These are phyloP conservation scores for fission yeast (Schizosaccharomyces pombe) DNA, from an alignment of 805 yeast genomes.

Conservation along the genomic window ASM294v3 CU329670.1:4033501-4034000, in stretches of 20 bases:
- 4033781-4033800: neutral
- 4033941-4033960: constrained; percentile 2
- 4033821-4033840: constrained; percentile 5
- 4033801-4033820: constrained; percentile 5
- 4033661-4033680: constrained; percentile 4
- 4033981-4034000: neutral
- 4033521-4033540: neutral
- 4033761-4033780: neutral
- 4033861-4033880: neutral
- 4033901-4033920: constrained; percentile 5
- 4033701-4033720: constrained; percentile 1
- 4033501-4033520: neutral
- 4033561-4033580: neutral
- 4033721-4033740: neutral
- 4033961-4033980: constrained; percentile 1
- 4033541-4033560: neutral
- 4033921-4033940: neutral
- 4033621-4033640: neutral
- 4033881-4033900: neutral
- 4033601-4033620: neutral
- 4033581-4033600: neutral
- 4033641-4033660: neutral
- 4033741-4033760: neutral
- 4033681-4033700: constrained; percentile 3
- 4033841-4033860: neutral